phyloP scores from a whole-genome alignment of 1,284 basidiomycete genomes.

The Ganoderma lingzhi region DNA sequence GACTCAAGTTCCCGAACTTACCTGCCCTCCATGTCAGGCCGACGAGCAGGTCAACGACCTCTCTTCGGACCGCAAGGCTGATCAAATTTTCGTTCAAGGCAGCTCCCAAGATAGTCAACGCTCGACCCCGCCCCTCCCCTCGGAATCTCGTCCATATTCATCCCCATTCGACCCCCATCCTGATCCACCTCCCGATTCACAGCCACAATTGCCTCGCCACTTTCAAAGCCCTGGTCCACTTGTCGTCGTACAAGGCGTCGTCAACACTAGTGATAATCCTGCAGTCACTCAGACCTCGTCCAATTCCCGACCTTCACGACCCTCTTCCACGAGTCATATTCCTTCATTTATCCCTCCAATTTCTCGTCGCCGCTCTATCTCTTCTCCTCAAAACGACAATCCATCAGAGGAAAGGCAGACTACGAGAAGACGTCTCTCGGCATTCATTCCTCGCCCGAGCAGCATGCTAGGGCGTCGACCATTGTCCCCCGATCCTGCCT shows the following conservation, averaged over 20 bases:
- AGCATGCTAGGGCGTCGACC: constrained; percentile 33
- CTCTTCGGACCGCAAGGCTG: constrained; percentile 19
- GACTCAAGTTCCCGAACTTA: background rate
- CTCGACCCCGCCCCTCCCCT: constrained; percentile 15
- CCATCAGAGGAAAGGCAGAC: constrained; percentile 31
- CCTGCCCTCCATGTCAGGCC: background rate
- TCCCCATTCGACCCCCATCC: background rate
- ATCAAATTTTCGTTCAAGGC: constrained; percentile 25
- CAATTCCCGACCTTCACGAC: constrained; percentile 20
- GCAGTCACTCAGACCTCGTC: constrained; percentile 33
- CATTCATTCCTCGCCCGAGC: constrained; percentile 37
- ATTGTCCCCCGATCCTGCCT: constrained; percentile 19
- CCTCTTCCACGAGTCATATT: constrained; percentile 20
- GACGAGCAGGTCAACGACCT: constrained; percentile 29
- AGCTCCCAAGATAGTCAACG: constrained; percentile 28
- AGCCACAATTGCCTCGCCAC: constrained; percentile 44
- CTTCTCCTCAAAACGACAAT: constrained; percentile 19
- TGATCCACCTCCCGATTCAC: constrained; percentile 16
- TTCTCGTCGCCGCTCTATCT: constrained; percentile 32
- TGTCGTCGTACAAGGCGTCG: constrained; percentile 82
- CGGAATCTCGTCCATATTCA: constrained; percentile 14
- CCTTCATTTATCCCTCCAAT: constrained; percentile 1
- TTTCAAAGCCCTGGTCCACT: constrained; percentile 79
- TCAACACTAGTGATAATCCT: constrained; percentile 73
- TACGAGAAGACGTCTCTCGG: constrained; percentile 36